Evolutionary conservation across 805 yeast species (phyloP).

Genomic region (Saturnispora galanensis): DNA sequence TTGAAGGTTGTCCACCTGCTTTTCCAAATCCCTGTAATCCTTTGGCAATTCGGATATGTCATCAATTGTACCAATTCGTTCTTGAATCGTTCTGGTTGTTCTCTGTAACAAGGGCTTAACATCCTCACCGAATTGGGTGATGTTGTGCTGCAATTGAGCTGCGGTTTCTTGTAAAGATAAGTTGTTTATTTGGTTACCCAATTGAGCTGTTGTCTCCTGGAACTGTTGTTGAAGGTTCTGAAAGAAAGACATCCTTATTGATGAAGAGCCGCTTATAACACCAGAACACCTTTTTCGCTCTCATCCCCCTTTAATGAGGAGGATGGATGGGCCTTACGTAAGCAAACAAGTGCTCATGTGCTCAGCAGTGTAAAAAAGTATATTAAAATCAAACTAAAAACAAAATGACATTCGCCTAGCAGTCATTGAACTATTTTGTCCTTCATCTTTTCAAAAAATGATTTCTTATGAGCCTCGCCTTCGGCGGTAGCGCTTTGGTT

Average conservation of each 20-base stretch:
- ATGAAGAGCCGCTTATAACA: not conserved
- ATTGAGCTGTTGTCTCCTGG: slow-evolving; percentile 16
- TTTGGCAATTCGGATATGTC: slow-evolving; percentile 66
- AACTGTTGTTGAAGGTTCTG: slow-evolving; percentile 17
- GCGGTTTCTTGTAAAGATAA: slow-evolving; percentile 28
- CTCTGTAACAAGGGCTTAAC: slow-evolving; percentile 47
- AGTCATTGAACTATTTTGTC: not conserved
- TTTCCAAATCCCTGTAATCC: slow-evolving; percentile 60
- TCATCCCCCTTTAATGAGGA: too few relatives aligned
- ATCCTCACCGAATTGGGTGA: slow-evolving; percentile 26
- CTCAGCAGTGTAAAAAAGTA: too few relatives aligned
- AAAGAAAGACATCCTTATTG: slow-evolving; percentile 15
- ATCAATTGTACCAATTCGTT: slow-evolving; percentile 51
- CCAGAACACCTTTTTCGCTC: not conserved
- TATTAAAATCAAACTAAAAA: not conserved
- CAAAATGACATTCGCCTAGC: not conserved
- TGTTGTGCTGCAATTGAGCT: slow-evolving; percentile 26
- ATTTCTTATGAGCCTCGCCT: not conserved
- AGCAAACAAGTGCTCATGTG: too few relatives aligned
- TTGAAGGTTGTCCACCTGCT: slow-evolving; percentile 54
- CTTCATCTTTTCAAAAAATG: slow-evolving; percentile 8
- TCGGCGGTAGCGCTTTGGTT: not conserved
- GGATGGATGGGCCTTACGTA: too few relatives aligned
- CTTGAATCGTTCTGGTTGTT: slow-evolving; percentile 50
- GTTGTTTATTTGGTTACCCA: slow-evolving; percentile 21